Evolutionary conservation across 495 filamentous ascomycete species (phyloP), one percentile per base, ranked within the genome.

Genomic region (Penicillium canescens): DNA sequence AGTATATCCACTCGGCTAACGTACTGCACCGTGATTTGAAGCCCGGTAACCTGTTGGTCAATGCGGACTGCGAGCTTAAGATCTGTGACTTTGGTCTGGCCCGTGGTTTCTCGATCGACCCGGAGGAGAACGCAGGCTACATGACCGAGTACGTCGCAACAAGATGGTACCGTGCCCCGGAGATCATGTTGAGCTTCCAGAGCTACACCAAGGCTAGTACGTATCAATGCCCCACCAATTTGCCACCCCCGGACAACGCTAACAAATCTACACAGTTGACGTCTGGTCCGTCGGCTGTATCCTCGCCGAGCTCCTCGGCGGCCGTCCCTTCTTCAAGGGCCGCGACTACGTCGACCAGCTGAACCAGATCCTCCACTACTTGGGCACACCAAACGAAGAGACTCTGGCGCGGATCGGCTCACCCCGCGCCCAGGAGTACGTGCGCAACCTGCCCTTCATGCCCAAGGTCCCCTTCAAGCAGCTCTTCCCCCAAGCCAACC

Each of bases 111-210:
- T 96, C 95, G 3, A 89, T 96, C 59, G 92, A 96, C 59, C 92
- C 93, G 1, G 92, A 98, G 74, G 95, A 98, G 77, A 98, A 98
- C 68, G 93, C 93, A 10, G 94, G 94, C 34, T 98, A 96, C 71
- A 98, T 98, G 94, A 98, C 94, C 5, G 94, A 98, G 80, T 98
- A 98, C 61, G 95, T 98, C 38, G 94, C 94, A 42, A 98, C 94
- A 42, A 83, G 94, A 72, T 98, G 94, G 94, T 98, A 98, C 70
- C 90, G 94, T 73, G 94, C 94, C 31, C 94, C 94, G 3, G 94
- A 98, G 70, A 98, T 98, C 66, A 98, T 98, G 94, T 79, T 98
- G 68, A 98, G 92, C 73, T 98, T 98, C 85, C 93, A 97, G 75
- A 96, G 93, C 74, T 98, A 98, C 70, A 98, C 95, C 59, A 98